Base-by-base conservation (phyloP, 1,284 basidiomycete species). In the Gomphus sp. region DNA sequence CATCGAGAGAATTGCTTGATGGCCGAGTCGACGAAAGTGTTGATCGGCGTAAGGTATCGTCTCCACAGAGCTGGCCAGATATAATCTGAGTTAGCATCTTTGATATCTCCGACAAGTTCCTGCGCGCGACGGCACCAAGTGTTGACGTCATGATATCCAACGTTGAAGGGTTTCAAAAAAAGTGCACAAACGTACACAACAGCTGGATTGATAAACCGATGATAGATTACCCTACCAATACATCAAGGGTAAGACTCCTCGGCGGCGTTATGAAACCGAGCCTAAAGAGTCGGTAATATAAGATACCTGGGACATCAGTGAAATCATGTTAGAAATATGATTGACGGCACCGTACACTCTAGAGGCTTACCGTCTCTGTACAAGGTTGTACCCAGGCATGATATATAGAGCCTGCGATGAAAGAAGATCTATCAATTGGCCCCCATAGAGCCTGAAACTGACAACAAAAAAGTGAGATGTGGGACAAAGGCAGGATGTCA, bases 131-230 rank as follows among this genome's bases (percentile, higher is more conserved):
- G 5, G 91, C 80, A 58, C 88, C 85, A 50, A 97, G 76, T 1
- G 89, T 87, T 44, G 83, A 82, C 0, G 89, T 75, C 14, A 94
- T 85, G 59, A 99, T 90, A 63, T 94, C 93, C 22, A 53, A 53
- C 64, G 52, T 52, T 16, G 31, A 48, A 41, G 55, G 31, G 5
- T 44, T 43, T 8, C n/a, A 55, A 39, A 37, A 28, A 16, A 31
- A 1, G 28, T 3, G 4, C n/a, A 58, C 3, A 44, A 16, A 51
- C 90, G 69, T 67, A 94, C 93, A 97, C 82, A 63, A 98, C 87
- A 7, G 92, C 94, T 8, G 96, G 95, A 64, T 97, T 90, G 67
- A 99, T 87, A 72, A 92, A 98, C 43, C 95, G 86, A 68, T 95
- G 89, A 71, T 93, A 95, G 18, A 99, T 82, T 55, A 97, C 72